These are phyloP conservation scores for Chlorella variabilis DNA, from an alignment of 163 green algal species.

Conservation along the genomic window DNA sequence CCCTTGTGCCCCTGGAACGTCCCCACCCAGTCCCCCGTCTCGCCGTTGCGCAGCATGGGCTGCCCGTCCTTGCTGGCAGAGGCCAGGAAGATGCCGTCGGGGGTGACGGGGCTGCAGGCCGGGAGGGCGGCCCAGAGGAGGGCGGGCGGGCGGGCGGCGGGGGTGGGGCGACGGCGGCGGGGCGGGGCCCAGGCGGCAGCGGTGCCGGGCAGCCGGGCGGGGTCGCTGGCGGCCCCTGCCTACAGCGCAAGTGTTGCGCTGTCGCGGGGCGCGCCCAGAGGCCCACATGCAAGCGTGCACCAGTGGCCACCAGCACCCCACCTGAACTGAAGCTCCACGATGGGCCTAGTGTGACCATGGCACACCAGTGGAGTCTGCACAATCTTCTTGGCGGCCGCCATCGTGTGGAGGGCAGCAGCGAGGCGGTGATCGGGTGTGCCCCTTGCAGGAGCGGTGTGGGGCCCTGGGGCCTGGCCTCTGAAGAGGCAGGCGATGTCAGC, in stretches of 20 bases:
- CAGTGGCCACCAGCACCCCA: slow-evolving; percentile 39
- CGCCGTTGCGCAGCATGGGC: slow-evolving; percentile 96
- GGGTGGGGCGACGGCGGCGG: background rate
- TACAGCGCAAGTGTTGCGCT: too few species aligned
- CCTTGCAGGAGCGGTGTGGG: too few species aligned
- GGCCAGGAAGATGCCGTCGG: slow-evolving; percentile 96
- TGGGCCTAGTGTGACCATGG: slow-evolving; percentile 90
- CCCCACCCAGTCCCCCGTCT: slow-evolving; percentile 98
- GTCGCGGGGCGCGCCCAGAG: background rate
- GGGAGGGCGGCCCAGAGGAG: background rate
- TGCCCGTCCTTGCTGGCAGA: slow-evolving; percentile 96
- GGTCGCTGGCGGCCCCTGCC: background rate
- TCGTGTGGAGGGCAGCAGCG: background rate
- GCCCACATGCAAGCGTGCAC: background rate
- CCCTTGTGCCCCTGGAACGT: slow-evolving; percentile 99
- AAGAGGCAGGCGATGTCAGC: too few species aligned
- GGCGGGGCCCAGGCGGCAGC: too few species aligned
- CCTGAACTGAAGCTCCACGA: slow-evolving; percentile 93
- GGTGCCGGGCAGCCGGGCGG: background rate
- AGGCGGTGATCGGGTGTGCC: background rate
- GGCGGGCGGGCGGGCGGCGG: slow-evolving; percentile 8
- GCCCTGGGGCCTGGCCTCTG: background rate
- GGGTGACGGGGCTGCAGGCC: slow-evolving; percentile 75
- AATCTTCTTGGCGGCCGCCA: slow-evolving; percentile 18
- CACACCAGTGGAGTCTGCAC: slow-evolving; percentile 84